These are phyloP conservation scores for Aspergillus sergii DNA, from an alignment of 2,329 filamentous ascomycete genomes.

Conservation along the genomic window DNA sequence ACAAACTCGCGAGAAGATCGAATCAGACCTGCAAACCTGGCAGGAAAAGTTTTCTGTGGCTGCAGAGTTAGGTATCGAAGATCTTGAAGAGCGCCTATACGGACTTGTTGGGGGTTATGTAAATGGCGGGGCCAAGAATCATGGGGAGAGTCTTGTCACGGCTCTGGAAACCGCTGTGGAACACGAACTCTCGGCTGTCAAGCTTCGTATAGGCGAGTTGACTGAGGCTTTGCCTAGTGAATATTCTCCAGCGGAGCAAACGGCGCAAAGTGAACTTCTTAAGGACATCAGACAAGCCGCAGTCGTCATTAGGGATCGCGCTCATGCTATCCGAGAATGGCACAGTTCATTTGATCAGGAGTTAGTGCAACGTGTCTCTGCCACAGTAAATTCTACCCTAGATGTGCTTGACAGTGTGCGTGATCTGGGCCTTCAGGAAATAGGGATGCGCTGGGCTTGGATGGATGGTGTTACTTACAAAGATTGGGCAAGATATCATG, in stretches of 20 bases:
- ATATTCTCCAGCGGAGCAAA: slow-evolving; percentile 55
- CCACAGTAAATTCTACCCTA: slow-evolving; percentile 77
- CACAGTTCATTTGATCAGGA: slow-evolving; percentile 71
- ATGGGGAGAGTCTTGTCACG: slow-evolving; percentile 56
- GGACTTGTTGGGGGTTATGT: slow-evolving; percentile 74
- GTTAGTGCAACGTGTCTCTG: slow-evolving; percentile 67
- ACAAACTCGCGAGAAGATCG: slow-evolving; percentile 64
- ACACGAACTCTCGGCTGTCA: slow-evolving; percentile 66
- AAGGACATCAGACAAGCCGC: slow-evolving; percentile 67
- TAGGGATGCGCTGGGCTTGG: slow-evolving; percentile 93
- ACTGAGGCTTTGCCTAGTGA: slow-evolving; percentile 60
- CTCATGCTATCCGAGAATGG: slow-evolving; percentile 77
- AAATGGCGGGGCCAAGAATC: slow-evolving; percentile 61
- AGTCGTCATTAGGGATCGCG: slow-evolving; percentile 72
- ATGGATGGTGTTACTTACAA: slow-evolving; percentile 95
- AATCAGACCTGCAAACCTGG: slow-evolving; percentile 80
- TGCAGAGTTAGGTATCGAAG: slow-evolving; percentile 78
- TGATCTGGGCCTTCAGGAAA: slow-evolving; percentile 82
- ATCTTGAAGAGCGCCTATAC: slow-evolving; percentile 63
- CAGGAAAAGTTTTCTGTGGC: slow-evolving; percentile 84
- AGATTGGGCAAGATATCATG: slow-evolving; percentile 94
- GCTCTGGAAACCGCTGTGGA: slow-evolving; percentile 70
- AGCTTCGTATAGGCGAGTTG: slow-evolving; percentile 63
- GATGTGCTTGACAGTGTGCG: slow-evolving; percentile 80
- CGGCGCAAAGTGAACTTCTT: slow-evolving; percentile 56